A percentile compares a stretch with the other conserved stretches of the same genome.
Evolutionary conservation across 768 basidiomycete genomes (phyloP).

Genomic region (Serpula lacrymans): DNA sequence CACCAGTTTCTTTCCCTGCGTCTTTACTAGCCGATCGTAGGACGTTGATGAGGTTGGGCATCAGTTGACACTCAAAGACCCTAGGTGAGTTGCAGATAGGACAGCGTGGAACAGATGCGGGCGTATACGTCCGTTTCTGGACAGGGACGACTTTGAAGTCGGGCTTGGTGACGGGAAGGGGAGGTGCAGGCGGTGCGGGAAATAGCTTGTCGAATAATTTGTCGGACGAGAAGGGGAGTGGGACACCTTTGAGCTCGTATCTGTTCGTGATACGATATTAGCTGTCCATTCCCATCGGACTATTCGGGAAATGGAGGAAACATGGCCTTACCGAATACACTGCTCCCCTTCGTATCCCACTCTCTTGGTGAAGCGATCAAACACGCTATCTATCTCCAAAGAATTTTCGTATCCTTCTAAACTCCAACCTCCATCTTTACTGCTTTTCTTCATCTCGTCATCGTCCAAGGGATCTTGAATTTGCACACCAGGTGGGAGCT

Average conservation of each 20-base stretch:
- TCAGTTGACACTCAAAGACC: slow-evolving; percentile 91
- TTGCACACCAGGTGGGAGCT: slow-evolving; percentile 33
- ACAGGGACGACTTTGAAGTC: slow-evolving; percentile 50
- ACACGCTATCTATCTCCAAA: slow-evolving; percentile 75
- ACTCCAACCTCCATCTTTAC: slow-evolving; percentile 54
- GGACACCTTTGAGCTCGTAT: slow-evolving; percentile 84
- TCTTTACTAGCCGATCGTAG: slow-evolving; percentile 37
- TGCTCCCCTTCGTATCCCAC: slow-evolving; percentile 73
- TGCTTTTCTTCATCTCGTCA: slow-evolving; percentile 35
- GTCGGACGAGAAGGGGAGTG: slow-evolving; percentile 85
- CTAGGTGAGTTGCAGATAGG: slow-evolving; percentile 61
- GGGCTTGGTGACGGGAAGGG: slow-evolving; percentile 56
- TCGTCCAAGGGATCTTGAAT: slow-evolving; percentile 42
- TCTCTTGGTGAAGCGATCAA: slow-evolving; percentile 79
- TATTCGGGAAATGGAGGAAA: not conserved
- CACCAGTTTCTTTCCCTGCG: too few species aligned
- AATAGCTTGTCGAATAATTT: slow-evolving; percentile 71
- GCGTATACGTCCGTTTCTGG: slow-evolving; percentile 51
- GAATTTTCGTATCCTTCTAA: slow-evolving; percentile 82
- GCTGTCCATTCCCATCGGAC: slow-evolving; percentile 2
- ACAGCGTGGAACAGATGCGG: slow-evolving; percentile 59
- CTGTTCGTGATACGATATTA: slow-evolving; percentile 33
- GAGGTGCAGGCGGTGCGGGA: slow-evolving; percentile 43
- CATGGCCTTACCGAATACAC: slow-evolving; percentile 72
- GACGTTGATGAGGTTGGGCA: slow-evolving; percentile 89